Evolutionary conservation across 148 eudicot species (phyloP).

Genomic region (Cornus controversa): DNA sequence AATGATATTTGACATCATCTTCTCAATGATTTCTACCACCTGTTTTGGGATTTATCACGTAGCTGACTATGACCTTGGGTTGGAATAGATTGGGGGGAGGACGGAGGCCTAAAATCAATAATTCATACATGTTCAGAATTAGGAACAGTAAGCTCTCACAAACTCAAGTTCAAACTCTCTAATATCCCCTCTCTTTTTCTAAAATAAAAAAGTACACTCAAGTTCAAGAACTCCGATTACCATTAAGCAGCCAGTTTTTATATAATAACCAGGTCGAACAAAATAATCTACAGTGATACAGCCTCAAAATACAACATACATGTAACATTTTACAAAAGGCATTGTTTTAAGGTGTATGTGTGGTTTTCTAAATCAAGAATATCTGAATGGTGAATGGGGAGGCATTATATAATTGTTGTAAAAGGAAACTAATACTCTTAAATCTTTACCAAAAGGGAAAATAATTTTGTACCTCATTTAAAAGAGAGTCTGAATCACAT

Average conservation of each 20-base stretch:
- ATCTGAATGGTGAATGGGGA: neutral
- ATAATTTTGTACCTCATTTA: constrained; percentile 70
- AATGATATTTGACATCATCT: neutral
- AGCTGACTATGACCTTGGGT: neutral
- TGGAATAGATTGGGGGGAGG: neutral
- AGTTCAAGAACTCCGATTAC: neutral
- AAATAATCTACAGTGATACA: neutral
- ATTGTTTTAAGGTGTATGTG: neutral
- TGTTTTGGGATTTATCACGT: neutral
- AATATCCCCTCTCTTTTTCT: too few species aligned
- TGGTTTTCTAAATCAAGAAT: neutral
- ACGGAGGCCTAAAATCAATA: neutral
- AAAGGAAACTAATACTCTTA: neutral
- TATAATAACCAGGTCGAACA: neutral
- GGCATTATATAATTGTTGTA: neutral
- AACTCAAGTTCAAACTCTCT: neutral
- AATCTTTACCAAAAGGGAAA: neutral
- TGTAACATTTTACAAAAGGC: neutral
- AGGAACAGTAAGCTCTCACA: neutral
- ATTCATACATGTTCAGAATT: neutral
- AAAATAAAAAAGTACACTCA: neutral
- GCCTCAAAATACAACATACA: neutral
- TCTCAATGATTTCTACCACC: neutral
- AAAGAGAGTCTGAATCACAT: constrained; percentile 90
- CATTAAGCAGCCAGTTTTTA: neutral